These are phyloP conservation scores for Heliosperma pusillum DNA, from an alignment of 148 eudicot genomes.

Conservation along the genomic window DNA sequence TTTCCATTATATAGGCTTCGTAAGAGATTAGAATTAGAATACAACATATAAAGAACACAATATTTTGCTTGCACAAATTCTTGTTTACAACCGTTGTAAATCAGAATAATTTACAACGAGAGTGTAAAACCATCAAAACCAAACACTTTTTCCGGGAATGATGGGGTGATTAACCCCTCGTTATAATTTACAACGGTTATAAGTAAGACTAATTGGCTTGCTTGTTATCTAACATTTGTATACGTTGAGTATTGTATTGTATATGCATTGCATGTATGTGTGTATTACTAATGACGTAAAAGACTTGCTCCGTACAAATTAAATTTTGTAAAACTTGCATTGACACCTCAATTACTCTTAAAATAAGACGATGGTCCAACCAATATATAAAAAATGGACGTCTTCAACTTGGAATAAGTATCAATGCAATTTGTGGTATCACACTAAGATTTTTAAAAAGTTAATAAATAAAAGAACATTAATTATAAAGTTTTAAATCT, in stretches of 20 bases:
- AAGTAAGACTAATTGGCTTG: too few relatives aligned
- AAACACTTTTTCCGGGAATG: too few relatives aligned
- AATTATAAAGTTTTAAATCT: neutral
- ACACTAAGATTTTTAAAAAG: neutral
- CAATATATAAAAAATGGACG: neutral
- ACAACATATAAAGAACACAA: too few relatives aligned
- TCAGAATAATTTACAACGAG: too few relatives aligned
- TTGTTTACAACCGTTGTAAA: too few relatives aligned
- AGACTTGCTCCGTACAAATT: neutral
- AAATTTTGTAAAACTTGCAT: neutral
- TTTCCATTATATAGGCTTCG: too few relatives aligned
- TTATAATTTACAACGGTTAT: too few relatives aligned
- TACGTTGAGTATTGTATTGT: neutral
- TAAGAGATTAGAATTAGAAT: too few relatives aligned
- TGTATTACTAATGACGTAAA: neutral
- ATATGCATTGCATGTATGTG: too few relatives aligned
- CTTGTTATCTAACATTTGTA: neutral
- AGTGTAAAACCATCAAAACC: too few relatives aligned
- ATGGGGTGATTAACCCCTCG: too few relatives aligned
- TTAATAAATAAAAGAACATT: conserved; percentile 1
- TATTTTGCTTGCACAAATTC: too few relatives aligned
- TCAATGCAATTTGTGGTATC: neutral
- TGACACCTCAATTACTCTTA: neutral
- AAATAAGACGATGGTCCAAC: neutral
- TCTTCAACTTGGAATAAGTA: neutral